Evolutionary conservation across 2,329 filamentous ascomycete species (phyloP), one percentile per base, ranked within the genome.

Genomic region (Byssoonygena ceratinophila): DNA sequence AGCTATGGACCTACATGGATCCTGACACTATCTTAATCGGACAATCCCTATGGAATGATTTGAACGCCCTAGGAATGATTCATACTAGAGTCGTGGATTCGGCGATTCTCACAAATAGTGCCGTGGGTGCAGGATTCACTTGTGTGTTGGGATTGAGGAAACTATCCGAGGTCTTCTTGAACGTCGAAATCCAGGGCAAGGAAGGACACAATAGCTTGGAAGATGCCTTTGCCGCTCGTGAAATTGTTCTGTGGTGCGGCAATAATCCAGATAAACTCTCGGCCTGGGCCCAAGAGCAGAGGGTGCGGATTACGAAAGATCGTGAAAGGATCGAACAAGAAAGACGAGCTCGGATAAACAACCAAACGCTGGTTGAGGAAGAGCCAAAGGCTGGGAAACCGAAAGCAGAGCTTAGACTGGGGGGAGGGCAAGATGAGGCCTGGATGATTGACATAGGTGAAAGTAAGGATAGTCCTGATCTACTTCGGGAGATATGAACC

Each of bases 161-260:
- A 0, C 60, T 74, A 14, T 60, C 64, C 22, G 55, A 58, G 14
- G 64, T 66, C 3, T 58, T 75, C 5, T 56, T 75, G 2, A 58
- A 60, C 1, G 56, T 68, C 9, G 53, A 56, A 1, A 70, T 76
- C 14, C 71, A 67, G 23, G 57, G 61, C 2, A 59, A 55, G 8
- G 59, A 58, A 1, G 72, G 74, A 1, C 76, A 78, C 46, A 69
- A 75, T 59, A 70, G 70, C 44, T 57, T 78, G 4, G 74, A 78
- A 58, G 73, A 78, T 62, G 71, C 74, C 0, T 66, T 74, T 31
- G 75, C 76, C n/a, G 45, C 49, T 5, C 50, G 55, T 39, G 53
- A 57, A 41, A 36, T 57, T 20, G 53, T 55, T 23, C 29, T 56
- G 7, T 49, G 41, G 39, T 56, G 41, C 16, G 31, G n/a, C 5